Evolutionary conservation across 495 filamentous ascomycete species (phyloP), one percentile per base, ranked within the genome.

Genomic region (Penicillium antarcticum): DNA sequence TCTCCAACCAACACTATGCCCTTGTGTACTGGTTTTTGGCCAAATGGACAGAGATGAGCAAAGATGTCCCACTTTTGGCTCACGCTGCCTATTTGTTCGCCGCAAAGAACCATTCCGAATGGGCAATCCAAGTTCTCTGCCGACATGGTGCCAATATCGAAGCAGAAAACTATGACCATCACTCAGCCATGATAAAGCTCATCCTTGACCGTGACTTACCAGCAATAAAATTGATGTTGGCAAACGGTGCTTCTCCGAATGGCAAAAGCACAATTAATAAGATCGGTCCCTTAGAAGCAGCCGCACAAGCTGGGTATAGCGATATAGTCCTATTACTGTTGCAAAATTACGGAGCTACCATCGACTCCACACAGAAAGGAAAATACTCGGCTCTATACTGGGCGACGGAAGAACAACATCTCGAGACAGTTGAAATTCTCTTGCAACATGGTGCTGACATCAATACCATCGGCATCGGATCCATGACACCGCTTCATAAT

Each of bases 141-240:
- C 51, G 53, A 16, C 53, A 50, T 8, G 48, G 51, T 16, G 49
- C 51, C 7, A 48, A 63, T 37, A 61, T 66, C 21, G 48, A 63
- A 2, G 12, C 24, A 0, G 18, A 29, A 0, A 47, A 48, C 7
- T 2, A 8, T 2, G 21, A 38, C 11, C 47, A 42, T 0, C 39
- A 36, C 4, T 60, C 64, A 0, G 48, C 60, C 0, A 37, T 70
- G n/a, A 26, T 64, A 4, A 45, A 56, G 12, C 5, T 16, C 19
- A 32, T 62, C 5, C 12, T 10, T 2, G 6, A 9, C 7, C 32
- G 13, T 2, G 44, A 60, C 16, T n/a, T 41, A 1, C 41, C 47
- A 18, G 58, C 54, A 1, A 14, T 31, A 1, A 8, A 17, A 16
- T 42, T 2, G 1, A 45, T 67, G 21, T 51, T 65, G 10, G 21